These are phyloP conservation scores for Solioccasus polychromus DNA, from an alignment of 768 basidiomycete species.

Conservation along the genomic window DNA sequence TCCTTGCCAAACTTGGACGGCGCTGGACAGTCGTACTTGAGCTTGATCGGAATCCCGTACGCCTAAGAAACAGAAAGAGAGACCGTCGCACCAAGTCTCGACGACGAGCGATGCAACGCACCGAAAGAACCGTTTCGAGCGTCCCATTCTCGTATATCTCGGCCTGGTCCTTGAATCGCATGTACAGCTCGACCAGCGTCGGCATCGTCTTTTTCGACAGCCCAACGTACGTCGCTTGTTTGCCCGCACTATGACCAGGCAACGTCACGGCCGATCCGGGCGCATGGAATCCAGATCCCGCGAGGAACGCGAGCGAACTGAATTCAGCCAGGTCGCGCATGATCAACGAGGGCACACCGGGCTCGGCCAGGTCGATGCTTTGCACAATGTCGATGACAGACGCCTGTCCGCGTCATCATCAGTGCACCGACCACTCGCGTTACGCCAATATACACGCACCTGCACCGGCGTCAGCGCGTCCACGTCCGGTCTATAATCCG, in stretches of 20 bases:
- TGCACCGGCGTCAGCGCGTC: slow-evolving; percentile 80
- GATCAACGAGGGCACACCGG: slow-evolving; percentile 67
- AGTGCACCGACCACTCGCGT: too few species aligned
- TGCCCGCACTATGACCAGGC: slow-evolving; percentile 34
- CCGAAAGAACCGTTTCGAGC: slow-evolving; percentile 77
- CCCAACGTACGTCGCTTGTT: slow-evolving; percentile 84
- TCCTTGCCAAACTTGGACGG: slow-evolving; percentile 88
- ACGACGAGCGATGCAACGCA: slow-evolving; percentile 32
- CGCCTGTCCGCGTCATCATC: slow-evolving; percentile 46
- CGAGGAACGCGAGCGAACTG: slow-evolving; percentile 81
- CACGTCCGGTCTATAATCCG: slow-evolving; percentile 86
- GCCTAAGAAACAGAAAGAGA: slow-evolving; percentile 44
- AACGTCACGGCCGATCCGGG: slow-evolving; percentile 12
- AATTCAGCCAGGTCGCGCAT: slow-evolving; percentile 85
- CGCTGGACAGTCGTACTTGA: slow-evolving; percentile 93
- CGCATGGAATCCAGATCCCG: slow-evolving; percentile 47
- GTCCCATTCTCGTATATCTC: slow-evolving; percentile 81
- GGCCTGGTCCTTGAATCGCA: slow-evolving; percentile 55
- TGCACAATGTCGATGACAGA: slow-evolving; percentile 71
- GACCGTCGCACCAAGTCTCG: too few species aligned
- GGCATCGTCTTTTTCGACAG: slow-evolving; percentile 90
- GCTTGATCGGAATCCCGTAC: slow-evolving; percentile 85
- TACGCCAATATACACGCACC: too few species aligned
- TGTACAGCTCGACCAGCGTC: slow-evolving; percentile 71
- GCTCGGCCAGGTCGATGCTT: slow-evolving; percentile 59